Evolutionary conservation across 345 rosid genomes (phyloP).

Genomic region (Salix udensis): DNA sequence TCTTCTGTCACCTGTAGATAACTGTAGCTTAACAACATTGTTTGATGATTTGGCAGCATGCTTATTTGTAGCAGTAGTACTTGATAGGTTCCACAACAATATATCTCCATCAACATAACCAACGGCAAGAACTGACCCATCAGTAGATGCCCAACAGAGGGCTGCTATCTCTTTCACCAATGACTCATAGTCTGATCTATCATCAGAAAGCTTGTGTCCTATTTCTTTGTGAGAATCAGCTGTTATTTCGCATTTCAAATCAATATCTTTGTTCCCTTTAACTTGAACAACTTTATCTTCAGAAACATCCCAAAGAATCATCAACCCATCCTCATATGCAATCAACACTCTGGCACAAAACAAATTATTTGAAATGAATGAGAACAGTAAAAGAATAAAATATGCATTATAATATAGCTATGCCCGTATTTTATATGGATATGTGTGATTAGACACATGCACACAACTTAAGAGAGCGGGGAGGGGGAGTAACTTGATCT

Average conservation of each 20-base stretch:
- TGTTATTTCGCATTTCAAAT: constrained; percentile 15
- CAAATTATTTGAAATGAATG: neutral
- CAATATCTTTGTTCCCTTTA: constrained; percentile 28
- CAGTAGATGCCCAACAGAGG: constrained; percentile 29
- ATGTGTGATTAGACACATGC: neutral
- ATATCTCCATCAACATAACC: constrained; percentile 35
- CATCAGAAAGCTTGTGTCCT: constrained; percentile 10
- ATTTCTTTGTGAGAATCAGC: constrained; percentile 9
- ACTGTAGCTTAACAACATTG: constrained; percentile 27
- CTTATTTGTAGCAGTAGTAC: constrained; percentile 4
- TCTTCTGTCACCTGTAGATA: constrained; percentile 24
- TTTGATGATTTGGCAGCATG: constrained; percentile 9
- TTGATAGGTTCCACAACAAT: constrained; percentile 26
- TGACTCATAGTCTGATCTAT: constrained; percentile 14
- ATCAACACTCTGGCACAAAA: constrained; percentile 21
- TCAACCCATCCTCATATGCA: constrained; percentile 27
- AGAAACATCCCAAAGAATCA: constrained; percentile 26
- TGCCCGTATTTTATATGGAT: neutral
- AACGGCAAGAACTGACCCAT: constrained; percentile 31
- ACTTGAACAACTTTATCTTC: constrained; percentile 21
- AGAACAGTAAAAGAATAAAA: neutral
- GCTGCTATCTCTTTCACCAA: constrained; percentile 28
- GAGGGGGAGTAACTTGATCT: neutral
- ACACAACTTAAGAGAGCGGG: neutral
- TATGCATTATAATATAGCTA: neutral